A percentile compares a stretch with the other conserved stretches of the same genome.
These are phyloP conservation scores for Talaromyces liani DNA, from an alignment of 495 filamentous ascomycete genomes.

Conservation along the genomic window DNA sequence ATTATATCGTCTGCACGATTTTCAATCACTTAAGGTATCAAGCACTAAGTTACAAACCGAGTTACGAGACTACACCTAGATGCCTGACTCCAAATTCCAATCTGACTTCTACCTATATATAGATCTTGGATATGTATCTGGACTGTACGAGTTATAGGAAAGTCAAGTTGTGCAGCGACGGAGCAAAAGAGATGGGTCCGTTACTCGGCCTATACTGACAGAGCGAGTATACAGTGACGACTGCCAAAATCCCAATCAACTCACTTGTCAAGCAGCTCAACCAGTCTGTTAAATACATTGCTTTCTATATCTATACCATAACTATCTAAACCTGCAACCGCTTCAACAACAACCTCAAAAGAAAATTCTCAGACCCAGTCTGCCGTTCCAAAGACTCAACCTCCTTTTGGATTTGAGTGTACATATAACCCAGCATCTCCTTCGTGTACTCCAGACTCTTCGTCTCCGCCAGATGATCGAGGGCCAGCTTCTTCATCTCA, in stretches of 20 bases:
- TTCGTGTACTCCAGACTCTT: slow-evolving; percentile 17
- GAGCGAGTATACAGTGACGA: background rate
- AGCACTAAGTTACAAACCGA: background rate
- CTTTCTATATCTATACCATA: background rate
- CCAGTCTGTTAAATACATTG: background rate
- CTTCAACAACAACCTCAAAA: slow-evolving; percentile 15
- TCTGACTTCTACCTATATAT: no score
- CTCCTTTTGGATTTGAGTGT: slow-evolving; percentile 8
- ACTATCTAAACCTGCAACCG: background rate
- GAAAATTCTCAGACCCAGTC: slow-evolving; percentile 13
- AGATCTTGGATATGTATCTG: background rate
- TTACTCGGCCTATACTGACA: background rate
- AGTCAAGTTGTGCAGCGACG: background rate
- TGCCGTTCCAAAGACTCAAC: slow-evolving; percentile 9
- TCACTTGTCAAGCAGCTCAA: background rate
- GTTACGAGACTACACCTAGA: background rate
- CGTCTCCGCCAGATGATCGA: slow-evolving; percentile 9
- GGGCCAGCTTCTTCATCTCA: slow-evolving; percentile 12
- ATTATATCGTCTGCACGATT: background rate
- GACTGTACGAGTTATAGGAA: background rate
- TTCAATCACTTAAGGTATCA: background rate
- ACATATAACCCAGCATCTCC: slow-evolving; percentile 7
- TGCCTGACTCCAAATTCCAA: no score
- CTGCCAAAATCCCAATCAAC: background rate
- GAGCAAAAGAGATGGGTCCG: no score